Evolutionary conservation across 352 stramenopile genomes (phyloP).

Genomic region (Globisporangium abappressorium): DNA sequence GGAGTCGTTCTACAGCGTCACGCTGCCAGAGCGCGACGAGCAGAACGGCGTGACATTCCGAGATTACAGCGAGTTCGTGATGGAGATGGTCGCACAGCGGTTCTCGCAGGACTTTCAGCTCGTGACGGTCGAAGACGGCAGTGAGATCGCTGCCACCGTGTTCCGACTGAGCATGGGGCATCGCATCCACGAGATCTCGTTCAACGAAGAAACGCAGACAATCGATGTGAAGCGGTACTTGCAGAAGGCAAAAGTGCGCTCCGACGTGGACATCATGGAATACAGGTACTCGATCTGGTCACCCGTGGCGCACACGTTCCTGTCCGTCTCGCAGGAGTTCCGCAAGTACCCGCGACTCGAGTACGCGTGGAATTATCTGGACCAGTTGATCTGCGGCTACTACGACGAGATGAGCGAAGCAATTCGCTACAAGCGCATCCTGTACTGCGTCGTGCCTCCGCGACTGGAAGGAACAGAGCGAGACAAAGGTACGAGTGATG

Average conservation of each 20-base stretch:
- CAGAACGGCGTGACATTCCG: constrained; percentile 62
- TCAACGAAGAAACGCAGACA: constrained; percentile 83
- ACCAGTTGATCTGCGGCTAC: constrained; percentile 85
- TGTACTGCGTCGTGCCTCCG: constrained; percentile 71
- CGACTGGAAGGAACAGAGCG: constrained; percentile 28
- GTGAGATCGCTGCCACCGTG: constrained; percentile 34
- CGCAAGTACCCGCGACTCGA: constrained; percentile 79
- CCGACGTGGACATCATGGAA: constrained; percentile 77
- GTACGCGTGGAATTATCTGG: constrained; percentile 85
- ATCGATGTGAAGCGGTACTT: constrained; percentile 86
- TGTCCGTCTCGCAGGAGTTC: constrained; percentile 72
- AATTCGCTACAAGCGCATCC: constrained; percentile 77
- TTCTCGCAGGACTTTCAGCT: constrained; percentile 87
- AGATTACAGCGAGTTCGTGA: constrained; percentile 74
- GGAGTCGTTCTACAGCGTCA: constrained; percentile 85
- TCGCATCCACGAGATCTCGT: constrained; percentile 85
- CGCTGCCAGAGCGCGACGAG: constrained; percentile 67
- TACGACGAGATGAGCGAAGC: constrained; percentile 85
- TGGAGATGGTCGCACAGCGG: constrained; percentile 84
- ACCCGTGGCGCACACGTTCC: constrained; percentile 56
- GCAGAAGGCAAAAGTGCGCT: constrained; percentile 52
- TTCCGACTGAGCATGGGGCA: constrained; percentile 85
- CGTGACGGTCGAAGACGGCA: constrained; percentile 54
- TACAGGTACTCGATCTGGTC: constrained; percentile 85
- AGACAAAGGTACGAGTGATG: constrained; percentile 20